Conservation (phyloP, 805 yeast species). For the Schizosaccharomyces osmophilus region DNA sequence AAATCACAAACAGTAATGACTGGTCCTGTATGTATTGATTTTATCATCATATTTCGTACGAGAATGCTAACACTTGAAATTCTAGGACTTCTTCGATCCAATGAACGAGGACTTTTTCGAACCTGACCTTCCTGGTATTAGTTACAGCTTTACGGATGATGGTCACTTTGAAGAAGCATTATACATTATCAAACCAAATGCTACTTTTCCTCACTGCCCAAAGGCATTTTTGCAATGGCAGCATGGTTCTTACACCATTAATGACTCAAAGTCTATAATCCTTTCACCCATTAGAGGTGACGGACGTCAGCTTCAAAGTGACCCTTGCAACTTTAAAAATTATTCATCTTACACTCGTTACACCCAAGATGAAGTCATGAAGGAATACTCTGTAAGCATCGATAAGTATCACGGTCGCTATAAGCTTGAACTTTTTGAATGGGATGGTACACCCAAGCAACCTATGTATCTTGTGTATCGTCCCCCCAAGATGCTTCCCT, state of each 20-base stretch:
- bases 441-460: slow-evolving; percentile 48
- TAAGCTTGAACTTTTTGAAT: slow-evolving; percentile 46
- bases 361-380: slow-evolving; percentile 36
- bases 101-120: slow-evolving; percentile 82
- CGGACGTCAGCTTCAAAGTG: slow-evolving; percentile 73
- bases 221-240: slow-evolving; percentile 61
- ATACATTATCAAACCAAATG: slow-evolving; percentile 49
- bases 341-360: slow-evolving; percentile 35
- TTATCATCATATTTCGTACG: background rate
- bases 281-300: slow-evolving; percentile 62
- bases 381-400: slow-evolving; percentile 26
- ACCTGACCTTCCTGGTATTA: slow-evolving; percentile 86
- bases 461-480: slow-evolving; percentile 78
- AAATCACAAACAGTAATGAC: slow-evolving; percentile 86
- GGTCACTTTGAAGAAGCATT: slow-evolving; percentile 79
- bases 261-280: slow-evolving; percentile 38
- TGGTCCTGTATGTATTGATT: slow-evolving; percentile 33
- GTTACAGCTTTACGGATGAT: slow-evolving; percentile 78
- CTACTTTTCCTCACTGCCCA: slow-evolving; percentile 56
- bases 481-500: slow-evolving; percentile 94
- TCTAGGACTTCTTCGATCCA: slow-evolving; percentile 57
- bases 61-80: background rate
- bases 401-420: slow-evolving; percentile 70
- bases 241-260: slow-evolving; percentile 57
- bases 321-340: slow-evolving; percentile 42